A percentile compares a stretch with the other conserved stretches of the same genome.
Conservation (phyloP, 2,329 filamentous ascomycete species). For the Emergomyces orientalis region DNA sequence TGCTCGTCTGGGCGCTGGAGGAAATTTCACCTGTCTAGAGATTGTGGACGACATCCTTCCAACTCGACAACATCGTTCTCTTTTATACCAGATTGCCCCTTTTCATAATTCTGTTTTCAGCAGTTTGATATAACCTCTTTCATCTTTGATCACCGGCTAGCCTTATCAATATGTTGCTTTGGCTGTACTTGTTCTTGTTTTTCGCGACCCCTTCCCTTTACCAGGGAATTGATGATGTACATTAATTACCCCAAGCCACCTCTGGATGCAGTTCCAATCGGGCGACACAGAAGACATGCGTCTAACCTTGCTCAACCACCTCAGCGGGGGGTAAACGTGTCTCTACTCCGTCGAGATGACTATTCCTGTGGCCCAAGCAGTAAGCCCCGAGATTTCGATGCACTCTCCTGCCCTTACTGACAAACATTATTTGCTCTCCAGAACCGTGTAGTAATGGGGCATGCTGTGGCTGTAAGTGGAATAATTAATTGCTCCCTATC, state of each 20-base stretch:
- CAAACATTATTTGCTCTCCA: not conserved
- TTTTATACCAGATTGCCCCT: not conserved
- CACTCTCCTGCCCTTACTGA: not conserved
- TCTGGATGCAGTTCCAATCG: not conserved
- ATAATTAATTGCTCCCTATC: not conserved
- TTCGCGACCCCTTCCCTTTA: not conserved
- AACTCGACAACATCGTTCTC: not conserved
- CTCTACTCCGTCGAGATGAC: not conserved
- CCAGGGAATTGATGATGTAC: not conserved
- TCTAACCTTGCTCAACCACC: not conserved
- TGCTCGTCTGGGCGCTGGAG: not conserved
- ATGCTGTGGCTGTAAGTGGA: constrained; percentile 3
- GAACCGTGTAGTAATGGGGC: constrained; percentile 3
- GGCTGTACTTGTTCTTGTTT: not conserved
- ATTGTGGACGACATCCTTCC: not conserved
- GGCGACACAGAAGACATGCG: not conserved
- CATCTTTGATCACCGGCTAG: not conserved
- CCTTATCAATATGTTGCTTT: not conserved
- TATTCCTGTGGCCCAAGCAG: not conserved
- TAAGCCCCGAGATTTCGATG: not conserved
- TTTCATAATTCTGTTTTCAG: not conserved
- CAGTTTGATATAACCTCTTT: not conserved
- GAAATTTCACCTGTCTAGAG: not conserved
- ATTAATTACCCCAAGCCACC: not conserved
- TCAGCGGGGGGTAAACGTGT: not conserved